Conservation (phyloP, 345 rosid genomes). For the Erucastrum elatum region DNA sequence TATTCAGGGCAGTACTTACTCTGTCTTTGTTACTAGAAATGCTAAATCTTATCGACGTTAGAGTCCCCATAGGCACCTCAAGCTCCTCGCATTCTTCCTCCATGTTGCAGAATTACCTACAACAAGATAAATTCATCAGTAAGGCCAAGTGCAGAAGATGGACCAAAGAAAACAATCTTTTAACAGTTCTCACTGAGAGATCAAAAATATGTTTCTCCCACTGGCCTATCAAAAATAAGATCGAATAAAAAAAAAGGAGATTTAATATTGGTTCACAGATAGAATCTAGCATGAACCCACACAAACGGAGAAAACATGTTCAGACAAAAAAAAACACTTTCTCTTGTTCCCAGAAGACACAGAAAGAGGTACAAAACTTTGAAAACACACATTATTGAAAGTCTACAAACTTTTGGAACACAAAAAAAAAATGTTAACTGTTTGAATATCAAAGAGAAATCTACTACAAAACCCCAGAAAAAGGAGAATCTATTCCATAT, state of each 20-base stretch:
- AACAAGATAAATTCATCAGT: background rate
- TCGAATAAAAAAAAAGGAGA: background rate
- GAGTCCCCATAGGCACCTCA: constrained; percentile 9
- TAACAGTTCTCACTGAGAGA: background rate
- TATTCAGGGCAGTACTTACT: constrained; percentile 17
- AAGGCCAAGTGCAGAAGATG: background rate
- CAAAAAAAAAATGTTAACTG: background rate
- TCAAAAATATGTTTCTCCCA: background rate
- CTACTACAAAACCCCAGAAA: background rate
- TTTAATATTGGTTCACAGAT: background rate
- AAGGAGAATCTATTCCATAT: constrained; percentile 1
- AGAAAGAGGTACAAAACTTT: constrained; percentile 7
- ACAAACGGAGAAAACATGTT: background rate
- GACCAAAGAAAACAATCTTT: background rate
- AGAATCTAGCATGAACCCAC: constrained; percentile 22
- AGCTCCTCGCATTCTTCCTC: constrained; percentile 8
- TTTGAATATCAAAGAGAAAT: background rate
- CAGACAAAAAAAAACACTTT: constrained; percentile 2
- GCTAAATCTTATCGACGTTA: constrained; percentile 28
- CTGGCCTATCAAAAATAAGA: constrained; percentile 23
- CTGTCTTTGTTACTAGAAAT: constrained; percentile 30
- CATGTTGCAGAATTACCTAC: constrained; percentile 15
- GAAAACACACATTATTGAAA: constrained; percentile 8
- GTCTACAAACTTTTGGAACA: background rate
- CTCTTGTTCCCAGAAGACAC: background rate